Conservation (phyloP, 2,329 filamentous ascomycete species). For the Neurospora sp. region DNA sequence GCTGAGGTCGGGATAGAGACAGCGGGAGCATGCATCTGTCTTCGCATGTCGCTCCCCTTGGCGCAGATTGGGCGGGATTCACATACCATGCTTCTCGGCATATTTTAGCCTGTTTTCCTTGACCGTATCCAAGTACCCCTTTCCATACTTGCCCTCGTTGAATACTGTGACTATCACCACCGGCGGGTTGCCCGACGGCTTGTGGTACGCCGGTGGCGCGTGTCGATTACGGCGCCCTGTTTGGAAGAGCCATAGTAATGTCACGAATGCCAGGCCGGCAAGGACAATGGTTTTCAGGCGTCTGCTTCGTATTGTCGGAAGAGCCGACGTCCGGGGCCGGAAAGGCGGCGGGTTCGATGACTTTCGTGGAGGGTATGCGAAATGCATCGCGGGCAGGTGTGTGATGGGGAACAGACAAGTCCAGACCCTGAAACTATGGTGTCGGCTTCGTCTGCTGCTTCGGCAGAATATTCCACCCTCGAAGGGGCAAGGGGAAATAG, state of each 20-base stretch:
- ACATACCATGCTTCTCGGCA: constrained; percentile 72
- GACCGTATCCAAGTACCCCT: constrained; percentile 61
- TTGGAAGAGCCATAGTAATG: constrained; percentile 50
- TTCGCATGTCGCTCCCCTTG: neutral
- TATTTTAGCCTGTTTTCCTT: constrained; percentile 78
- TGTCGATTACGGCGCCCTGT: constrained; percentile 21
- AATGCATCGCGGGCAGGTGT: constrained; percentile 54
- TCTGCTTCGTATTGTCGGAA: constrained; percentile 37
- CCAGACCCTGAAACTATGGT: constrained; percentile 3
- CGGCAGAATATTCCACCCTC: neutral
- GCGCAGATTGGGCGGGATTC: neutral
- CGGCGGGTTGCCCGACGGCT: constrained; percentile 44
- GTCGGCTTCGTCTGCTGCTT: neutral
- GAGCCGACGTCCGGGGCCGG: constrained; percentile 46
- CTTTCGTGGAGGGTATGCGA: constrained; percentile 80
- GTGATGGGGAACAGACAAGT: neutral
- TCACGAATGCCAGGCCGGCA: constrained; percentile 42
- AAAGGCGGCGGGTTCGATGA: constrained; percentile 67
- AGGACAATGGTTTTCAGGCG: constrained; percentile 51
- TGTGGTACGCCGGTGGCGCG: constrained; percentile 20
- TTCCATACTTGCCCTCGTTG: constrained; percentile 54
- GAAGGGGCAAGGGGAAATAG: neutral
- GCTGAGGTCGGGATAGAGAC: neutral
- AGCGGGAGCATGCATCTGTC: constrained; percentile 7
- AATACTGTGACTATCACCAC: constrained; percentile 80